Evolutionary conservation across 1,284 basidiomycete genomes (phyloP), one percentile per base, ranked within the genome.

Genomic region (Neonothopanus nambi): DNA sequence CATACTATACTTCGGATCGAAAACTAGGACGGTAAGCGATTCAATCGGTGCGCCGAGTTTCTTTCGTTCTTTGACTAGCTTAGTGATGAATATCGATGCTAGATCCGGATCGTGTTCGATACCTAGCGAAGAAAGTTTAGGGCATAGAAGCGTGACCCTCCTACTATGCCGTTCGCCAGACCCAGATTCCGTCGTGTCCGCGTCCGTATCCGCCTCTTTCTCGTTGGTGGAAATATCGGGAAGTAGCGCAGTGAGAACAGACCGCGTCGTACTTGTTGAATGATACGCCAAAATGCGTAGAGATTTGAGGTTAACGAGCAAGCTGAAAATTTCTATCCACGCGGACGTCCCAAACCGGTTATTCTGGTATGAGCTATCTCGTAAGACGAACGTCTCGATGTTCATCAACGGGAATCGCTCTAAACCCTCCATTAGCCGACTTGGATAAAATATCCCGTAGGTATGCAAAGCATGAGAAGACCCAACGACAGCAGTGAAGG

Each of bases 31-130:
- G 7, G 36, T 38, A 11, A 54, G 24, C n/a, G 17, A 35, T 11
- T 30, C n/a, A 15, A 54, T 54, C 30, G 52, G 52, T 33, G 38
- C 48, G 7, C 52, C 52, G n/a, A 48, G 35, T 8, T 33, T 33
- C 17, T 23, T 42, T 3, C 52, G 38, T 17, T 45, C 33, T n/a
- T 47, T 48, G 21, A 43, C 46, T 11, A 54, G 38, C 24, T 47
- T 54, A 15, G 45, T 42, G 23, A 54, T 43, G 30, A 48, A 48
- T 11, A 48, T 42, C 5, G 52, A 41, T 5, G 52, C 45, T 7
- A 54, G 33, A 28, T 47, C 45, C 23, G 39, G 46, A n/a, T 54
- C 52, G 35, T 54, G 52, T 36, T 54, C 46, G 21, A 54, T 44
- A 9, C 38, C 23, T n/a, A 54, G 46, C 5, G 30, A 26, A 17